Evolutionary conservation across 148 eudicot genomes (phyloP).

Genomic region (Spergularia bocconei): DNA sequence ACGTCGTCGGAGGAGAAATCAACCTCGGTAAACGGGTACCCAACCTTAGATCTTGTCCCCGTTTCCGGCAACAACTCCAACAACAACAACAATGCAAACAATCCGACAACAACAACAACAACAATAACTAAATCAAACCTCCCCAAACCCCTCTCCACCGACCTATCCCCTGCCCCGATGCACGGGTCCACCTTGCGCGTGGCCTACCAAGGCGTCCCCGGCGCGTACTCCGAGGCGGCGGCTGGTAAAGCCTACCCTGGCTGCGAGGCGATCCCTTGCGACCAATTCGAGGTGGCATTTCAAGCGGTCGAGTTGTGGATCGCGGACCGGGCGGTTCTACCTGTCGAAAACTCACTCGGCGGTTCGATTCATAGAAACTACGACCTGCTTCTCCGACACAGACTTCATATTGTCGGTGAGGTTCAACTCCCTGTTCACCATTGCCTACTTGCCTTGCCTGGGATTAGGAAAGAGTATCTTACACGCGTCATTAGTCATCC

Average conservation of each 20-base stretch:
- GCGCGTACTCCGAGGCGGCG: slow-evolving; percentile 91
- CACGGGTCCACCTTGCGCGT: slow-evolving; percentile 78
- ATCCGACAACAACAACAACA: neutral
- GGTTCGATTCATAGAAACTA: slow-evolving; percentile 71
- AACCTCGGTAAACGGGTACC: slow-evolving; percentile 59
- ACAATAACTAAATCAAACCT: slow-evolving; percentile 23
- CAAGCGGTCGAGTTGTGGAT: slow-evolving; percentile 89
- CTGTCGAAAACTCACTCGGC: slow-evolving; percentile 67
- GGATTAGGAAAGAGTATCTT: slow-evolving; percentile 63
- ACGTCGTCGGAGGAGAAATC: neutral
- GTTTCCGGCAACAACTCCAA: neutral
- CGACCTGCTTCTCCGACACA: slow-evolving; percentile 61
- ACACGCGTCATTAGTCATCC: slow-evolving; percentile 79
- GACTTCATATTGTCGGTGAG: slow-evolving; percentile 79
- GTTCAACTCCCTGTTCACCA: slow-evolving; percentile 89
- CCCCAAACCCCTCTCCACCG: slow-evolving; percentile 63
- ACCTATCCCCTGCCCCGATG: slow-evolving; percentile 72
- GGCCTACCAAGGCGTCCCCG: slow-evolving; percentile 94
- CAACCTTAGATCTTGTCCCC: slow-evolving; percentile 56
- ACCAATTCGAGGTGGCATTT: slow-evolving; percentile 88
- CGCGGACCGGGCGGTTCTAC: slow-evolving; percentile 66
- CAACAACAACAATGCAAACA: neutral
- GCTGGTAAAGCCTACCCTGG: slow-evolving; percentile 83
- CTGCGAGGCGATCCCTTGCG: slow-evolving; percentile 86
- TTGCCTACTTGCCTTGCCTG: slow-evolving; percentile 75